Evolutionary conservation across 2,329 filamentous ascomycete genomes (phyloP).

Genomic region (Aspergillus pseudotamarii): DNA sequence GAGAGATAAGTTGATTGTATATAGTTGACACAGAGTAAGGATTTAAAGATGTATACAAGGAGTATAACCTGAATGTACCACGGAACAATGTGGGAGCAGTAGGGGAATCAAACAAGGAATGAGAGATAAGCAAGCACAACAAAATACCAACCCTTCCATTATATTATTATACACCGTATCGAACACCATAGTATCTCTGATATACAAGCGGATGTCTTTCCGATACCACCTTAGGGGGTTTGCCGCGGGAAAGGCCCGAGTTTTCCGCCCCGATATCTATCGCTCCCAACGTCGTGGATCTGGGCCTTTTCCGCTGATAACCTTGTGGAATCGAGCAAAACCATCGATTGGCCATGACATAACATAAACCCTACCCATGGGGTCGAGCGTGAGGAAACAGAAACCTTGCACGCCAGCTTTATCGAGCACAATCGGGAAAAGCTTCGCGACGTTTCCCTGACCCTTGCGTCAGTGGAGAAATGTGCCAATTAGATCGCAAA

Average conservation of each 20-base stretch:
- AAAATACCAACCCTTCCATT: slow-evolving; percentile 22
- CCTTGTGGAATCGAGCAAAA: slow-evolving; percentile 29
- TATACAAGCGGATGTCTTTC: slow-evolving; percentile 32
- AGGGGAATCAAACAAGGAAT: background rate
- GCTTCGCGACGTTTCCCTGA: slow-evolving; percentile 18
- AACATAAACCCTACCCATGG: slow-evolving; percentile 22
- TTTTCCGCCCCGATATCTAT: slow-evolving; percentile 36
- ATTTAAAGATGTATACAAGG: slow-evolving; percentile 3
- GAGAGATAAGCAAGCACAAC: slow-evolving; percentile 6
- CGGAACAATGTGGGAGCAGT: background rate
- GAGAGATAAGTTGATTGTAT: slow-evolving; percentile 3
- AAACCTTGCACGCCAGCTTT: slow-evolving; percentile 26
- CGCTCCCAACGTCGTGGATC: slow-evolving; percentile 25
- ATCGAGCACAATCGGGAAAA: slow-evolving; percentile 24
- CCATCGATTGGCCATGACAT: slow-evolving; percentile 26
- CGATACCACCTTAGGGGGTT: slow-evolving; percentile 26
- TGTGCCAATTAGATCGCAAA: slow-evolving; percentile 22
- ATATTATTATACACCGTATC: slow-evolving; percentile 24
- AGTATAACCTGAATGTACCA: background rate
- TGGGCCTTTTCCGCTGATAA: slow-evolving; percentile 36
- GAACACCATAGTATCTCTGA: slow-evolving; percentile 26
- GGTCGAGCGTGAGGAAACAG: slow-evolving; percentile 3
- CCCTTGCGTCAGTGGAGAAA: slow-evolving; percentile 23
- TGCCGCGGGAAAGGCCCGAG: slow-evolving; percentile 38
- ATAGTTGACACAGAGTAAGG: background rate